Conservation (phyloP, 2,329 filamentous ascomycete species). For the Neopestalotiopsis clavispora region DNA sequence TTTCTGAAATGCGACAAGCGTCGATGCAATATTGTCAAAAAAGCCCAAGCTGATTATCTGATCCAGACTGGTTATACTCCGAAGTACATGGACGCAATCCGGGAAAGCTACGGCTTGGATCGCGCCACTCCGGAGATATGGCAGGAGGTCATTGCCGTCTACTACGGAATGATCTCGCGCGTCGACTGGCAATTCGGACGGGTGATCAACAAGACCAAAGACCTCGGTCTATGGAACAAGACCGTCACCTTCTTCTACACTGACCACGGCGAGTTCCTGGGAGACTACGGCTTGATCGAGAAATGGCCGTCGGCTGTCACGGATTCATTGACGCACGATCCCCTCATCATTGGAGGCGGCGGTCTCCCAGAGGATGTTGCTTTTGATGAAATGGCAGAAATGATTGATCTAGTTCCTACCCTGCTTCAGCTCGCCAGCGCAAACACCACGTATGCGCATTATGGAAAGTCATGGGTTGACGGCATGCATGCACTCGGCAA, state of each 20-base stretch:
- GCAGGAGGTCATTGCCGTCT: constrained; percentile 47
- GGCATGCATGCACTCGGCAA: background rate
- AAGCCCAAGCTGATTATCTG: background rate
- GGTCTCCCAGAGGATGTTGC: background rate
- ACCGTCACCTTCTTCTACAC: constrained; percentile 51
- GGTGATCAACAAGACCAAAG: constrained; percentile 40
- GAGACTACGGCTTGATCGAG: constrained; percentile 52
- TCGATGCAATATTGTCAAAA: background rate
- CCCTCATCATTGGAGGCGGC: constrained; percentile 44
- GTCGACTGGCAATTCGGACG: constrained; percentile 51
- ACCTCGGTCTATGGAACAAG: constrained; percentile 39
- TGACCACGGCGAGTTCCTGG: constrained; percentile 53
- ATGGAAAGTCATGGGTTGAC: constrained; percentile 36
- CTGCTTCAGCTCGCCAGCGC: constrained; percentile 44
- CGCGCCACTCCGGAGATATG: constrained; percentile 41
- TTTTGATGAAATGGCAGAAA: constrained; percentile 41
- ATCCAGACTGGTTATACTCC: constrained; percentile 47
- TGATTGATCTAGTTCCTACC: constrained; percentile 51
- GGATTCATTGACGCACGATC: constrained; percentile 46
- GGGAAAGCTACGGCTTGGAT: constrained; percentile 42
- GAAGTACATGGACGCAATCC: constrained; percentile 44
- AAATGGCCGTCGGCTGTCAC: constrained; percentile 52
- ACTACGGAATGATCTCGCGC: constrained; percentile 49
- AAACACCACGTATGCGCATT: constrained; percentile 44
- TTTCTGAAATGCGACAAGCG: background rate